These are phyloP conservation scores for Talaromyces sp. DNA, from an alignment of 2,329 filamentous ascomycete genomes.

Conservation along the genomic window DNA sequence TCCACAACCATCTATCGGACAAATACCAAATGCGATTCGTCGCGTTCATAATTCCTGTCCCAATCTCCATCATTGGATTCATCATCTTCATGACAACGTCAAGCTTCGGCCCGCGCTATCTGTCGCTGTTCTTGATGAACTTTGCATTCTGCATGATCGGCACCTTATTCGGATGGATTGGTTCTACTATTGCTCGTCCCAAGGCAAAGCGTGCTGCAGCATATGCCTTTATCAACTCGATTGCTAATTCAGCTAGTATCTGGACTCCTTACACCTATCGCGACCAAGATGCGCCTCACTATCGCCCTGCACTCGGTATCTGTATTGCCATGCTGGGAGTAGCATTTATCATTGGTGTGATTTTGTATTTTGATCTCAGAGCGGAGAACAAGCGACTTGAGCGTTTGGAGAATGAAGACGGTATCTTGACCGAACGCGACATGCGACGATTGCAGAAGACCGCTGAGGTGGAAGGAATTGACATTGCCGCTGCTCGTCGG, in stretches of 20 bases:
- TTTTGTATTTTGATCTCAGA: slow-evolving; percentile 40
- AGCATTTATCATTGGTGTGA: slow-evolving; percentile 33
- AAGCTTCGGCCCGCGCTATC: slow-evolving; percentile 53
- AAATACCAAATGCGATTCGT: slow-evolving; percentile 47
- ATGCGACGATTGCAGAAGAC: slow-evolving; percentile 48
- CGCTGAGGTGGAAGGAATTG: slow-evolving; percentile 52
- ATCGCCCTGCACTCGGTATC: slow-evolving; percentile 42
- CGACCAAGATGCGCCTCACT: slow-evolving; percentile 38
- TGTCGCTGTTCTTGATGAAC: slow-evolving; percentile 55
- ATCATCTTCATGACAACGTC: slow-evolving; percentile 54
- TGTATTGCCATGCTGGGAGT: slow-evolving; percentile 42
- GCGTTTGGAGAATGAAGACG: slow-evolving; percentile 49
- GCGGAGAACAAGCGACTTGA: slow-evolving; percentile 51
- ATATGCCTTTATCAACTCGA: slow-evolving; percentile 54
- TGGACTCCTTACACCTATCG: slow-evolving; percentile 53
- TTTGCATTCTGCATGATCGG: slow-evolving; percentile 57
- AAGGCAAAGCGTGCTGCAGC: slow-evolving; percentile 56
- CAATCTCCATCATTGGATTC: slow-evolving; percentile 51
- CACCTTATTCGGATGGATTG: slow-evolving; percentile 51
- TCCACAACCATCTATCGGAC: slow-evolving; percentile 47
- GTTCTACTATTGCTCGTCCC: slow-evolving; percentile 50
- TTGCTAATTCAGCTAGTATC: slow-evolving; percentile 54
- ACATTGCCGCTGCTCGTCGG: slow-evolving; percentile 47
- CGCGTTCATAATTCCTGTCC: slow-evolving; percentile 54
- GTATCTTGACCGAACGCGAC: slow-evolving; percentile 47